Percentiles rank a stretch among this genome's conserved stretches.
Conservation (phyloP, 129 eudicot species). For the Oenanthe sinensis region DNA sequence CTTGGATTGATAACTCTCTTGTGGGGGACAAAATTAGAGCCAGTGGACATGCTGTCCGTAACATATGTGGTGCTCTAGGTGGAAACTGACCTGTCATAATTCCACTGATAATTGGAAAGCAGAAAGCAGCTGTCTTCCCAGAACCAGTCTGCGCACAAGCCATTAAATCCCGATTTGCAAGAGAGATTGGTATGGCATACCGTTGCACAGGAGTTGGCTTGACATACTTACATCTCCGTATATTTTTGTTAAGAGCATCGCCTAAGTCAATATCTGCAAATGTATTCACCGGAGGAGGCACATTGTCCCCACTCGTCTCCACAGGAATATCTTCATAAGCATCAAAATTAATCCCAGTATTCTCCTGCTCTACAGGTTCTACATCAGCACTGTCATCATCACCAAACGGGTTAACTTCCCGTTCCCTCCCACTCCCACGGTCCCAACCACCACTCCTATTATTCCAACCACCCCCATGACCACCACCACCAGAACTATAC, state of each 20-base stretch:
- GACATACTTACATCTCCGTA: constrained; percentile 76
- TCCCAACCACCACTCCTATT: constrained; percentile 56
- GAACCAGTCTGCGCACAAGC: constrained; percentile 94
- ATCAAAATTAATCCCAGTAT: constrained; percentile 37
- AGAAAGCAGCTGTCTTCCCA: constrained; percentile 85
- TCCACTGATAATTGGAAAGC: constrained; percentile 71
- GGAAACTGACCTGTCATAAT: constrained; percentile 36
- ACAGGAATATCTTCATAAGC: constrained; percentile 69
- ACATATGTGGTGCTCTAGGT: constrained; percentile 21
- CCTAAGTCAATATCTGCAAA: constrained; percentile 63
- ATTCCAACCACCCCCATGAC: constrained; percentile 52
- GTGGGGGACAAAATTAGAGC: constrained; percentile 82
- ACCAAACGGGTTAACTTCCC: constrained; percentile 73
- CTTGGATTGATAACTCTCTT: constrained; percentile 74
- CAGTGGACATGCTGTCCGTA: constrained; percentile 39
- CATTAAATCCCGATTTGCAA: constrained; percentile 75
- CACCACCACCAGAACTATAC: constrained; percentile 21
- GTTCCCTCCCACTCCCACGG: constrained; percentile 29
- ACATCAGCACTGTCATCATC: constrained; percentile 50
- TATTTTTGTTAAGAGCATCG: constrained; percentile 53
- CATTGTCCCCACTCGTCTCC: constrained; percentile 56
- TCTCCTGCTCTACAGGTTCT: constrained; percentile 34
- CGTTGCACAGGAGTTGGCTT: constrained; percentile 80
- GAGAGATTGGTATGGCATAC: constrained; percentile 67
- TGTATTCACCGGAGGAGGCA: constrained; percentile 56